Percentiles rank a stretch among this genome's conserved stretches.
phyloP scores from a whole-genome alignment of 345 rosid genomes.

The Rhodomyrtus tomentosa region DNA sequence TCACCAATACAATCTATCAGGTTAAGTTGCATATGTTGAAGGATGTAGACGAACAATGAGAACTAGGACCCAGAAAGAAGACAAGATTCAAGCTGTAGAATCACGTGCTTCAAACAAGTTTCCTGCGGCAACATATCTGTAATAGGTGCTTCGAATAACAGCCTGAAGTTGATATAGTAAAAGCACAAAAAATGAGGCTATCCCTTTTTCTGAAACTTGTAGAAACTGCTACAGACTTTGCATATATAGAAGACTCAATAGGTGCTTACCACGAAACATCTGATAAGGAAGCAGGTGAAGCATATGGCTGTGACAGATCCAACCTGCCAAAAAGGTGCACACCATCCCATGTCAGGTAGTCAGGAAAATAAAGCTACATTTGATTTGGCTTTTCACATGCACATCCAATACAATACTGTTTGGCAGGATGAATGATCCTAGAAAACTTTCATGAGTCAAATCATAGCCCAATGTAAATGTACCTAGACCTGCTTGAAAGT shows the following conservation, averaged over 20 bases:
- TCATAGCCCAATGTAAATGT: neutral
- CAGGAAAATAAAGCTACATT: neutral
- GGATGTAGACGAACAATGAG: neutral
- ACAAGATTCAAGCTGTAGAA: neutral
- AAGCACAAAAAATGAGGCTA: neutral
- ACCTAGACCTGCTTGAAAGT: neutral
- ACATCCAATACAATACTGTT: neutral
- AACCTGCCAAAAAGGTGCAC: constrained; percentile 39
- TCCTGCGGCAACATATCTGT: neutral
- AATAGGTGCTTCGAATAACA: neutral
- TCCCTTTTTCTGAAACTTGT: neutral
- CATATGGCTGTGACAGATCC: constrained; percentile 98
- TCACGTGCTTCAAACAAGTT: neutral
- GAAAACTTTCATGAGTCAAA: neutral
- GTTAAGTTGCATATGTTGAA: neutral
- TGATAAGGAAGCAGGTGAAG: constrained; percentile 88
- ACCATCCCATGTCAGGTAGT: neutral
- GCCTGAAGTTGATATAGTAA: neutral
- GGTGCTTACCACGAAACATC: constrained; percentile 78
- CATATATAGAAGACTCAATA: neutral
- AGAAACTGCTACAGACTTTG: neutral
- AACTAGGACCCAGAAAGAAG: neutral
- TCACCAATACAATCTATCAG: neutral
- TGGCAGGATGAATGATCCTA: neutral
- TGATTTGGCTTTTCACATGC: neutral